phyloP scores from a whole-genome alignment of 2,329 filamentous ascomycete genomes.

The Neocucurbitaria cava region DNA sequence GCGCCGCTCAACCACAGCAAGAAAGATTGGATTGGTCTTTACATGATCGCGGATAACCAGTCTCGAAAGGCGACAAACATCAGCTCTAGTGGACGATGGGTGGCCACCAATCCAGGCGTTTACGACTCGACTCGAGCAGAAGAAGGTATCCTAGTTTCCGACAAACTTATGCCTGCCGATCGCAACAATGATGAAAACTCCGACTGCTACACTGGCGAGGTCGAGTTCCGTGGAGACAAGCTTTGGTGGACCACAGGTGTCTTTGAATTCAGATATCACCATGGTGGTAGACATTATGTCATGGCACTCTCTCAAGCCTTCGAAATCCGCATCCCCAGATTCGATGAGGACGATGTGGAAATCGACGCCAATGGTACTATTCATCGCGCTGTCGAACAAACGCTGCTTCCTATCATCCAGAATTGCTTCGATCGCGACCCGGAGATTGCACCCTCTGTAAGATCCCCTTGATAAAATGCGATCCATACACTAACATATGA shows the following conservation, averaged over 20 bases:
- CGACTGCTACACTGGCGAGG: constrained; percentile 76
- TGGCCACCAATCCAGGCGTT: constrained; percentile 76
- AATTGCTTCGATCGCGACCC: constrained; percentile 94
- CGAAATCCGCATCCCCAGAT: constrained; percentile 82
- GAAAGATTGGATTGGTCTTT: constrained; percentile 94
- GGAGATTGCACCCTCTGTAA: constrained; percentile 73
- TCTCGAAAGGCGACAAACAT: constrained; percentile 85
- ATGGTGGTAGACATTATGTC: constrained; percentile 88
- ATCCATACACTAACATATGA: background rate
- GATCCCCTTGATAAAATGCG: background rate
- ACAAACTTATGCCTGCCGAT: constrained; percentile 62
- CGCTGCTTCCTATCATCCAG: constrained; percentile 80
- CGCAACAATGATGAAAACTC: constrained; percentile 57
- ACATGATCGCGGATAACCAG: constrained; percentile 93
- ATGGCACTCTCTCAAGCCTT: constrained; percentile 95
- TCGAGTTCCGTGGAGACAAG: constrained; percentile 89
- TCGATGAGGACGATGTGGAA: constrained; percentile 75
- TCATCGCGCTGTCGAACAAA: constrained; percentile 74
- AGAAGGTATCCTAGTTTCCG: constrained; percentile 74
- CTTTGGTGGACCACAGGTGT: constrained; percentile 97
- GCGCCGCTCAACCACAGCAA: constrained; percentile 87
- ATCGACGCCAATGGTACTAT: constrained; percentile 66
- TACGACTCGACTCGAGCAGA: constrained; percentile 81
- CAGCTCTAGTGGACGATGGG: constrained; percentile 87
- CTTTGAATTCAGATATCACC: constrained; percentile 97